A percentile compares a stretch with the other conserved stretches of the same genome.
Conservation (phyloP, 2,329 filamentous ascomycete genomes). For the Pseudopithomyces chartarum region DNA sequence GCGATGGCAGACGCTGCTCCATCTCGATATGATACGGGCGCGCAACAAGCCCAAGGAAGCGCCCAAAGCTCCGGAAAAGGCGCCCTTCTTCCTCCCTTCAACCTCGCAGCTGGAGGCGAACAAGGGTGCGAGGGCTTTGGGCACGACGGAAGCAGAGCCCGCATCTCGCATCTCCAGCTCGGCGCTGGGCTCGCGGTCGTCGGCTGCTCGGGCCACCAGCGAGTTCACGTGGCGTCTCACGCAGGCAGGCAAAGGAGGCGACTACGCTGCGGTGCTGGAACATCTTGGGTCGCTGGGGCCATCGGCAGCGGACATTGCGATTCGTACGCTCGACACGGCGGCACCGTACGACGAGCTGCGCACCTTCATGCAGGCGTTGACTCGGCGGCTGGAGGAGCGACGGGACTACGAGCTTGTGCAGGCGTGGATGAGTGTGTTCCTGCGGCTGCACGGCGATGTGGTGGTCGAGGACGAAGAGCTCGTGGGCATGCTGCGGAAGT, state of each 20-base stretch:
- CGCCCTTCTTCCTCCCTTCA: conserved; percentile 90
- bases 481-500: conserved; percentile 65
- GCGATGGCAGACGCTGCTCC: conserved; percentile 91
- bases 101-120: conserved; percentile 48
- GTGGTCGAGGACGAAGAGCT: conserved; percentile 59
- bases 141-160: conserved; percentile 24
- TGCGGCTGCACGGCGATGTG: conserved; percentile 74
- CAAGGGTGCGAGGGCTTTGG: conserved; percentile 9
- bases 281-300: conserved; percentile 82
- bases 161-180: conserved; percentile 41
- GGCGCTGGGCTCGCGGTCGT: conserved; percentile 36
- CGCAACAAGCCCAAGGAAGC: conserved; percentile 94
- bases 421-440: conserved; percentile 95
- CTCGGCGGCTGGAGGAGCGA: conserved; percentile 67
- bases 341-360: conserved; percentile 70
- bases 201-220: conserved; percentile 34
- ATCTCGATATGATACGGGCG: conserved; percentile 86
- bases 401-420: conserved; percentile 93
- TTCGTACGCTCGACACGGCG: conserved; percentile 71
- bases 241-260: conserved; percentile 54
- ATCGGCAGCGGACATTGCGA: conserved; percentile 85
- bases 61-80: conserved; percentile 89
- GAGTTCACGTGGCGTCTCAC: conserved; percentile 57
- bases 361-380: conserved; percentile 82
- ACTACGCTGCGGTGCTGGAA: conserved; percentile 73